These are phyloP conservation scores for Colletotrichum nymphaeae DNA, from an alignment of 2,329 filamentous ascomycete species.

Conservation along the genomic window DNA sequence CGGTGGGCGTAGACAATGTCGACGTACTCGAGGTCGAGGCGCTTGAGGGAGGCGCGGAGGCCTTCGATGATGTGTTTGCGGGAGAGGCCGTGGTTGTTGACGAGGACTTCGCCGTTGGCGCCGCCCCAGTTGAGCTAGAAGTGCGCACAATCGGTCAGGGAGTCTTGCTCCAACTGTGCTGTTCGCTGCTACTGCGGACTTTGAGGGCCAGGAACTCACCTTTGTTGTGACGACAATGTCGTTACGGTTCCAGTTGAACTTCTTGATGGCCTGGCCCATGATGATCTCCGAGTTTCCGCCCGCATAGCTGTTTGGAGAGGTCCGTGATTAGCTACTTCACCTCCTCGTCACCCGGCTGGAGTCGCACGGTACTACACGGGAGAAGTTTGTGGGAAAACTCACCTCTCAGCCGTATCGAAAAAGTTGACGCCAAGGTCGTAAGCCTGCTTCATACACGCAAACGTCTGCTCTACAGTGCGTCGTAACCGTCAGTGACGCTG, in stretches of 20 bases:
- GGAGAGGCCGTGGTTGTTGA: slow-evolving; percentile 70
- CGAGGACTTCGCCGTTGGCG: slow-evolving; percentile 68
- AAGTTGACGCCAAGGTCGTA: slow-evolving; percentile 72
- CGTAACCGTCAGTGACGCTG: slow-evolving; percentile 6
- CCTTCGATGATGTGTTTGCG: slow-evolving; percentile 73
- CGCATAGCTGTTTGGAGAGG: slow-evolving; percentile 53
- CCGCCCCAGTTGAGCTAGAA: slow-evolving; percentile 71
- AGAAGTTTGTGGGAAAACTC: background rate
- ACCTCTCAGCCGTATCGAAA: slow-evolving; percentile 69
- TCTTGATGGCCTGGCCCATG: slow-evolving; percentile 71
- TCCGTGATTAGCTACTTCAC: slow-evolving; percentile 40
- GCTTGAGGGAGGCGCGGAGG: slow-evolving; percentile 65
- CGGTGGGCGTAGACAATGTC: slow-evolving; percentile 78
- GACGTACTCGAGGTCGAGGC: slow-evolving; percentile 70
- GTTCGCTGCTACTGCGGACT: too few relatives aligned
- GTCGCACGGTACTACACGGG: slow-evolving; percentile 41
- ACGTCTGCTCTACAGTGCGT: slow-evolving; percentile 60
- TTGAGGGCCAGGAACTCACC: slow-evolving; percentile 41
- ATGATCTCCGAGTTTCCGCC: slow-evolving; percentile 72
- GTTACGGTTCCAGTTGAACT: slow-evolving; percentile 70
- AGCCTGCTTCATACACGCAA: slow-evolving; percentile 71
- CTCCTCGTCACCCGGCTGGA: slow-evolving; percentile 4
- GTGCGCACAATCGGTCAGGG: too few relatives aligned
- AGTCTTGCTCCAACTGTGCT: too few relatives aligned
- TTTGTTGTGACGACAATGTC: slow-evolving; percentile 70